These are phyloP conservation scores for Neofusicoccum kwambonambiense DNA, from an alignment of 2,329 filamentous ascomycete species.

Conservation along the genomic window DNA sequence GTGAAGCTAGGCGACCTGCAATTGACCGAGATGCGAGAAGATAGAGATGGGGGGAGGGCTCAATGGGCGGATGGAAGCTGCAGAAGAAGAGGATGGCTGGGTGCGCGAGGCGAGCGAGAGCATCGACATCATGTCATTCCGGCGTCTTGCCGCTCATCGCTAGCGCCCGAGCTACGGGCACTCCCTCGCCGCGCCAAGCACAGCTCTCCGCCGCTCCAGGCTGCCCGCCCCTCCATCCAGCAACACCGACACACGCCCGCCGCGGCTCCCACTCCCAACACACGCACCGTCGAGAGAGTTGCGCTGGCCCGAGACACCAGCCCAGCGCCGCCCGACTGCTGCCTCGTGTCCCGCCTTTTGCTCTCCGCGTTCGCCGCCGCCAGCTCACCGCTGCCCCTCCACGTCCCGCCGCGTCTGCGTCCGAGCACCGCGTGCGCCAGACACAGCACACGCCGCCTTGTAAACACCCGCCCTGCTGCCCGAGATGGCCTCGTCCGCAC, in stretches of 20 bases:
- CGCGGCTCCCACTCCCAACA: background rate
- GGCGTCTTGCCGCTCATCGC: background rate
- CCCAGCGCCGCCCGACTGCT: conserved; percentile 2
- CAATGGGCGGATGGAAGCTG: conserved; percentile 1
- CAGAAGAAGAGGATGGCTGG: conserved; percentile 2
- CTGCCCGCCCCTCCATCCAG: background rate
- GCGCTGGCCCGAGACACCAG: background rate
- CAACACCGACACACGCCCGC: no score
- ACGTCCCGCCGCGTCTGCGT: conserved; percentile 10
- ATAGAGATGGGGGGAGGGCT: background rate
- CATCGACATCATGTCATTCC: background rate
- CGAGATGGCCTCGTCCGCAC: background rate
- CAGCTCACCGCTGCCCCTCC: background rate
- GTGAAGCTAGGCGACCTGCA: conserved; percentile 33
- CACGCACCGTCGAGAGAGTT: background rate
- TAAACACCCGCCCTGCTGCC: background rate
- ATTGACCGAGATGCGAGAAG: conserved; percentile 35
- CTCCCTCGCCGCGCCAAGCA: background rate
- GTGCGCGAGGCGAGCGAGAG: background rate
- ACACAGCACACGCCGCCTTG: background rate
- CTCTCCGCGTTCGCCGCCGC: background rate
- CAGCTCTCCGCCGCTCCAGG: background rate
- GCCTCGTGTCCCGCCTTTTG: conserved; percentile 19
- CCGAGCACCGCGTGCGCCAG: background rate
- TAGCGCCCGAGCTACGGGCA: background rate